Evolutionary conservation across 148 eudicot species (phyloP).

Genomic region (Heliosperma pusillum): DNA sequence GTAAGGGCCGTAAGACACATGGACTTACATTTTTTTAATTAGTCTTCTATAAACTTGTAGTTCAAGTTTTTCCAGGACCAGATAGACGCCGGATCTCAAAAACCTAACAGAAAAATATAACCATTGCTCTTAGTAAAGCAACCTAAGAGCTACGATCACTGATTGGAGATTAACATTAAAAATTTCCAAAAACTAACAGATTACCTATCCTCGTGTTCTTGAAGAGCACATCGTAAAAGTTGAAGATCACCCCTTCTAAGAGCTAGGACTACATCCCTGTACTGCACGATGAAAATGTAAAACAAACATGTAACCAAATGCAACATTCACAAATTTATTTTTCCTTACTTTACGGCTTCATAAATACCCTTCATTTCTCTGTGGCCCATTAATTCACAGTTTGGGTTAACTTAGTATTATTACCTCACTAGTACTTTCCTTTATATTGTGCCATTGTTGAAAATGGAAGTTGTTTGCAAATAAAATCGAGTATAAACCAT

Average conservation of each 20-base stretch:
- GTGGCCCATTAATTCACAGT: not conserved
- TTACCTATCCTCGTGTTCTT: constrained; percentile 85
- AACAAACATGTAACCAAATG: not conserved
- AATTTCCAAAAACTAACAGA: constrained; percentile 1
- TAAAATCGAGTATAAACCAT: too few relatives aligned
- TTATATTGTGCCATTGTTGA: not conserved
- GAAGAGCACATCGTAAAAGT: constrained; percentile 76
- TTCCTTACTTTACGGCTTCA: not conserved
- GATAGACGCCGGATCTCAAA: constrained; percentile 91
- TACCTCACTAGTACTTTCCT: not conserved
- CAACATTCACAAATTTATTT: not conserved
- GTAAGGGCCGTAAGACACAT: not conserved
- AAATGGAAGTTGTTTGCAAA: not conserved
- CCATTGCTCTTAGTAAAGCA: not conserved
- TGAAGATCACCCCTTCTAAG: constrained; percentile 88
- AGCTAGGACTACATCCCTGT: constrained; percentile 66
- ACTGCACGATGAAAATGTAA: constrained; percentile 39
- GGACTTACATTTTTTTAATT: constrained; percentile 79
- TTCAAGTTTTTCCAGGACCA: constrained; percentile 93
- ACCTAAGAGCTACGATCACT: not conserved
- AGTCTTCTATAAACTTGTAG: constrained; percentile 95
- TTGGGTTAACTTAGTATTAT: not conserved
- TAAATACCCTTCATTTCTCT: not conserved
- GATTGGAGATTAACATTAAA: not conserved
- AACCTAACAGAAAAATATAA: constrained; percentile 43